Percentiles rank a stretch among this genome's conserved stretches.
These are phyloP conservation scores for Euphrasia confusa DNA, from an alignment of 257 asterid genomes.

Conservation along the genomic window DNA sequence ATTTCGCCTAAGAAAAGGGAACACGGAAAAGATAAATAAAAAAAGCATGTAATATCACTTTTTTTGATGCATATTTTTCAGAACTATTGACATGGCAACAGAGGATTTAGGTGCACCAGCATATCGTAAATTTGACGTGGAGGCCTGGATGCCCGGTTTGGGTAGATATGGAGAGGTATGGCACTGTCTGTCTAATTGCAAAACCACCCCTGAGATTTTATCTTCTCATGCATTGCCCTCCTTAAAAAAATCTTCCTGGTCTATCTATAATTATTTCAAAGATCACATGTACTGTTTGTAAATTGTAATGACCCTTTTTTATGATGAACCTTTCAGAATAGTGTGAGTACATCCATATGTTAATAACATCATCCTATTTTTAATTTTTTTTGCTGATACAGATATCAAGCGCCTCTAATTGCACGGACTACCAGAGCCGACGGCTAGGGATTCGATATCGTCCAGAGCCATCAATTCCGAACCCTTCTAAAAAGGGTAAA, in stretches of 20 bases:
- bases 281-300: background rate
- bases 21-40: background rate
- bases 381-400: slow-evolving; percentile 32
- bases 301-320: background rate
- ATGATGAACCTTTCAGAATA: background rate
- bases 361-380: slow-evolving; percentile 12
- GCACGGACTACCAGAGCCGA: slow-evolving; percentile 95
- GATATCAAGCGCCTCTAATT: slow-evolving; percentile 98
- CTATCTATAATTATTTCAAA: too few species aligned
- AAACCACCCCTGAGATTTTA: background rate
- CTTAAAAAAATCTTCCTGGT: too few species aligned
- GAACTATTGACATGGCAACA: slow-evolving; percentile 93
- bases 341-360: background rate
- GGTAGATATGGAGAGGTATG: slow-evolving; percentile 92
- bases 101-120: slow-evolving; percentile 99
- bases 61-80: slow-evolving; percentile 20
- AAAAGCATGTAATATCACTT: background rate
- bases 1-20: background rate
- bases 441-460: slow-evolving; percentile 85
- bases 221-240: background rate
- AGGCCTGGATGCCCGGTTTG: slow-evolving; percentile 99
- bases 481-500: slow-evolving; percentile 61
- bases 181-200: background rate
- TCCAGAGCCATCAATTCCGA: slow-evolving; percentile 48
- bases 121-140: slow-evolving; percentile 89